Evolutionary conservation across 73 alveolate genomes (phyloP).

Genomic region (Tetrahymena thermophila): DNA sequence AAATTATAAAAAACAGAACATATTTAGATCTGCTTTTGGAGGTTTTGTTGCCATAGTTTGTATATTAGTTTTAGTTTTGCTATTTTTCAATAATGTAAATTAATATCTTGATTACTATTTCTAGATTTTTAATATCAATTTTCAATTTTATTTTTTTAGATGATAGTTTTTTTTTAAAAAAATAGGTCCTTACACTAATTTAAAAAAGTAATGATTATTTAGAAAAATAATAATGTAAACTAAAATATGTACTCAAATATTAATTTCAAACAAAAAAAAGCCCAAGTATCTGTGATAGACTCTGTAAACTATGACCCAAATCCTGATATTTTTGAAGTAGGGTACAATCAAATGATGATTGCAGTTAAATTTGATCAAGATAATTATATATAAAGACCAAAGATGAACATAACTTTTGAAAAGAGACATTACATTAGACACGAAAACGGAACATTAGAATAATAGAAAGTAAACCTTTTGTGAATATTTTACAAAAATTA

Average conservation of each 20-base stretch:
- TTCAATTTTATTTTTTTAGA: neutral
- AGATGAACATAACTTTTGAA: neutral
- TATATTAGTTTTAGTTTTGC: neutral
- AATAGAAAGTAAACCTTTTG: neutral
- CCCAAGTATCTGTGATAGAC: neutral
- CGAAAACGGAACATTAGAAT: neutral
- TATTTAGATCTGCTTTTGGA: neutral
- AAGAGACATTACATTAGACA: neutral
- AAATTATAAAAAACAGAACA: neutral
- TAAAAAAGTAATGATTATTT: neutral
- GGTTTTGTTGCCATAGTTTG: neutral
- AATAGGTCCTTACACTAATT: neutral
- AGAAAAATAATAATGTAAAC: neutral
- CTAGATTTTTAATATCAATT: neutral
- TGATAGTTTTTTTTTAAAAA: neutral
- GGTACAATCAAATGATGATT: neutral
- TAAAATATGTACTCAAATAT: no score
- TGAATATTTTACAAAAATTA: neutral
- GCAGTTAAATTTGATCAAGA: neutral
- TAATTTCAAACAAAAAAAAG: neutral
- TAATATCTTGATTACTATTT: neutral
- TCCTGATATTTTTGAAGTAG: neutral
- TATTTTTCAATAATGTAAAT: neutral
- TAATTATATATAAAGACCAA: neutral
- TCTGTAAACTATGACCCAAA: neutral